phyloP scores from a whole-genome alignment of 2,329 filamentous ascomycete genomes.

The Fusarium musae region DNA sequence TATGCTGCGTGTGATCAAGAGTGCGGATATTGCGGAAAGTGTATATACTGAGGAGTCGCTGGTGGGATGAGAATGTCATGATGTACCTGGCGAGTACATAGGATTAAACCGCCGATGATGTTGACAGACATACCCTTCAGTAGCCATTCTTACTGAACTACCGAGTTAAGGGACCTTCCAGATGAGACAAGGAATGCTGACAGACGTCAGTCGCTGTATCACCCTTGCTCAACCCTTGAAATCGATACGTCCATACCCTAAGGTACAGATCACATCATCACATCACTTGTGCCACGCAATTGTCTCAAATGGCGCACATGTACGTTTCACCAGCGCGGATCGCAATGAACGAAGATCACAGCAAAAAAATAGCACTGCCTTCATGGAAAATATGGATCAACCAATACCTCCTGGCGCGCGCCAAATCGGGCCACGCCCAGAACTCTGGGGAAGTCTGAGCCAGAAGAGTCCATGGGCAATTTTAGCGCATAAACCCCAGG shows the following conservation, averaged over 20 bases:
- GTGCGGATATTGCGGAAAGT: constrained; percentile 46
- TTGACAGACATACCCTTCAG: background rate
- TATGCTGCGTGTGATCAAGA: constrained; percentile 44
- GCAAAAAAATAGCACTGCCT: constrained; percentile 6
- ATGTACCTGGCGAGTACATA: background rate
- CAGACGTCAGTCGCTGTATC: background rate
- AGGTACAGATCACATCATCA: constrained; percentile 12
- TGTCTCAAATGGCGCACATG: constrained; percentile 32
- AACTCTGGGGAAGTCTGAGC: constrained; percentile 28
- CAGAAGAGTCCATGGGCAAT: background rate
- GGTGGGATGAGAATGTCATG: background rate
- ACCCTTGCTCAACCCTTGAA: constrained; percentile 16
- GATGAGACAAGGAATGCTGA: constrained; percentile 19
- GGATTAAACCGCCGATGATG: background rate
- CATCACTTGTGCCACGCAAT: constrained; percentile 30
- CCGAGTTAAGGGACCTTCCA: constrained; percentile 6
- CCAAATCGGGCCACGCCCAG: constrained; percentile 7
- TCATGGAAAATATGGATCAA: constrained; percentile 21
- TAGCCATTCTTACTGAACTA: background rate
- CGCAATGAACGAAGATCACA: constrained; percentile 23
- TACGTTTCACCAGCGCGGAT: constrained; percentile 37
- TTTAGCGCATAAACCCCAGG: constrained; percentile 11
- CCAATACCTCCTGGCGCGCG: constrained; percentile 16
- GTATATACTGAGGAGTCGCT: constrained; percentile 21
- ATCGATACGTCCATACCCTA: constrained; percentile 9